Conservation (phyloP, 208 protist species). For the Crithidia brevicula region DNA sequence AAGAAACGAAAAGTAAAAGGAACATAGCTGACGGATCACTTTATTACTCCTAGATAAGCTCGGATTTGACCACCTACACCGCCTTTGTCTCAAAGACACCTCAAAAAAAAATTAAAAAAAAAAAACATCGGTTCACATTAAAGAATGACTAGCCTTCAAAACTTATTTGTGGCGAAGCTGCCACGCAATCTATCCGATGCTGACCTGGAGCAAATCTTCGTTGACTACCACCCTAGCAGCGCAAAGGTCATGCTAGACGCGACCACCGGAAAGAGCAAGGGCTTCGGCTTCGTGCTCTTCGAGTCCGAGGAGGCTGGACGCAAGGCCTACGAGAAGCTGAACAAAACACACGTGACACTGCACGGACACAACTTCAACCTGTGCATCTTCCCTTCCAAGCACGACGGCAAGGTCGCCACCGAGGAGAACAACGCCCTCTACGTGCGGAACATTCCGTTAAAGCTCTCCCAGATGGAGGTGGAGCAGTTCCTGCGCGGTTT, state of each 20-base stretch:
- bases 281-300: slow-evolving; percentile 98
- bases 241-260: slow-evolving; percentile 92
- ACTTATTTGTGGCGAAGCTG: slow-evolving; percentile 97
- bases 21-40: too few relatives aligned
- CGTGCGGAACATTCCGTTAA: slow-evolving; percentile 82
- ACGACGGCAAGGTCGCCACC: slow-evolving; percentile 71
- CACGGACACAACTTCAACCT: slow-evolving; percentile 76
- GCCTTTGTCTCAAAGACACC: background rate
- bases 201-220: slow-evolving; percentile 79
- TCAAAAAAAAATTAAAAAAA: background rate
- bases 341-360: slow-evolving; percentile 63
- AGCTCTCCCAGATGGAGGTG: slow-evolving; percentile 59
- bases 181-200: slow-evolving; percentile 81
- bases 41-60: too few relatives aligned
- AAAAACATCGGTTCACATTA: background rate
- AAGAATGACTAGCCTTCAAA: slow-evolving; percentile 90
- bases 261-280: slow-evolving; percentile 90
- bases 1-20: background rate
- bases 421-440: slow-evolving; percentile 71
- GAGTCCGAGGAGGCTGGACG: slow-evolving; percentile 84
- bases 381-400: slow-evolving; percentile 87
- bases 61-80: background rate
- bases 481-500: slow-evolving; percentile 74
- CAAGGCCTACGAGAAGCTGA: slow-evolving; percentile 74
- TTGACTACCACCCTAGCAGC: slow-evolving; percentile 84